A percentile compares a stretch with the other conserved stretches of the same genome.
Conservation (phyloP, 2,329 filamentous ascomycete species). For the Monilinia laxa region DNA sequence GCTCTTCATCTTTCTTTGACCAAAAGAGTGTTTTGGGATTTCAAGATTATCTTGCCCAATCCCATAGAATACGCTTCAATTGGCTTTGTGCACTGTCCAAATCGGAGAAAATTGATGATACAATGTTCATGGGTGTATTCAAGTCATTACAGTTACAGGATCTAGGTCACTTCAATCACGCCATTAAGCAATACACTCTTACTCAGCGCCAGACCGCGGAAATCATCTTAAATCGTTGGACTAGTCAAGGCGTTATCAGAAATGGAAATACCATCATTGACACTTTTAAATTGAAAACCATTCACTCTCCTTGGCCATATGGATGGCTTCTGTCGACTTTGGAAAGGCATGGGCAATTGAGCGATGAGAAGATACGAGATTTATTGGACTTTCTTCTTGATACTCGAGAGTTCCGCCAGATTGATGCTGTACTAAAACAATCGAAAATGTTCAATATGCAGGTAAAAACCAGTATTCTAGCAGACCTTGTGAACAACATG, state of each 20-base stretch:
- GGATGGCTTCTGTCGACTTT: constrained; percentile 4
- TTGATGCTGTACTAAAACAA: constrained; percentile 6
- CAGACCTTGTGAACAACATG: constrained; percentile 6
- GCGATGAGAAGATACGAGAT: constrained; percentile 25
- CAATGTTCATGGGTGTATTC: constrained; percentile 25
- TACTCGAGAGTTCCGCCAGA: neutral
- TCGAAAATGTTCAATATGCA: neutral
- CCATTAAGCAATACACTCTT: constrained; percentile 10
- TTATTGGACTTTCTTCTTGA: constrained; percentile 19
- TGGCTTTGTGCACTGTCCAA: constrained; percentile 32
- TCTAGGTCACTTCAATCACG: neutral
- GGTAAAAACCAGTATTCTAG: neutral
- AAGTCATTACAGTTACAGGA: constrained; percentile 7
- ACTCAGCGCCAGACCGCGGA: constrained; percentile 15
- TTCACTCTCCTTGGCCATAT: neutral
- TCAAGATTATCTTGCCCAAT: constrained; percentile 11
- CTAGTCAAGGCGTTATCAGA: constrained; percentile 24
- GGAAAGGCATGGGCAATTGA: constrained; percentile 15
- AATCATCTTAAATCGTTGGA: constrained; percentile 33
- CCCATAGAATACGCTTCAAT: constrained; percentile 9
- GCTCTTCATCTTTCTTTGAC: neutral
- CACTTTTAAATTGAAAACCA: neutral
- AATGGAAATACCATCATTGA: constrained; percentile 23
- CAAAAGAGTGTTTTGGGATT: neutral
- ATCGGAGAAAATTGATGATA: constrained; percentile 21